Base-by-base conservation (phyloP, 1,139 yeast genomes). In the Taiozyma onychis region DNA sequence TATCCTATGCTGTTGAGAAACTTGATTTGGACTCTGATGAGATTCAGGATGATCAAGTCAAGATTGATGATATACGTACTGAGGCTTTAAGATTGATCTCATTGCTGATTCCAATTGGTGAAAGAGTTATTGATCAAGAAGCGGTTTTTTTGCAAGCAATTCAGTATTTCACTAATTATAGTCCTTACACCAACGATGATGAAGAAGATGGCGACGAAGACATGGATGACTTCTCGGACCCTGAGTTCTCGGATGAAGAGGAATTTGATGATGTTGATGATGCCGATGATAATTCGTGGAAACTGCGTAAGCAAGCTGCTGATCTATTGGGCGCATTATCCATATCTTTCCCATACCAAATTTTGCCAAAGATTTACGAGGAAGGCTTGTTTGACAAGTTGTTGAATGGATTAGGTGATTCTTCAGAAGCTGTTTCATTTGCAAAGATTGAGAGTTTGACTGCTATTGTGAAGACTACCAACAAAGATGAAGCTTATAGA, bases 261-360 rank as follows among this genome's bases (percentile, higher is more conserved):
- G 71, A 68, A 37, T 76, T 71, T 27, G 71, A 69, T 34, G 75
- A 69, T 22, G 71, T 69, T 11, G 71, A 63, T 28, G 77, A 75
- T 35, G 78, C 72, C 43, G 80, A 73, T 44, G 90, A 85, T 57
- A 80, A 81, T 30, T 79, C 88, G 1, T 85, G 95, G 88, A 83
- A 82, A 57, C 65, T 88, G 37, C 73, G 96, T 52, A 72, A 80
- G 43, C 77, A 76, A 50, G 70, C 89, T 0, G 75, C 81, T 2
- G 68, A 70, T 27, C 63, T 84, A 35, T 63, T 77, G 3, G 65
- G 73, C 11, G 67, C 75, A 0, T 53, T 81, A n/a, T 67, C 76
- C 16, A 60, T 60, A 5, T 59, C 64, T 9, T 70, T 66, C 53
- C 74, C 83, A 34, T 11, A 47, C 10, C 10, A 27, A 16, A 28